These are phyloP conservation scores for Tuber indicum DNA, from an alignment of 495 filamentous ascomycete species.

Conservation along the genomic window DNA sequence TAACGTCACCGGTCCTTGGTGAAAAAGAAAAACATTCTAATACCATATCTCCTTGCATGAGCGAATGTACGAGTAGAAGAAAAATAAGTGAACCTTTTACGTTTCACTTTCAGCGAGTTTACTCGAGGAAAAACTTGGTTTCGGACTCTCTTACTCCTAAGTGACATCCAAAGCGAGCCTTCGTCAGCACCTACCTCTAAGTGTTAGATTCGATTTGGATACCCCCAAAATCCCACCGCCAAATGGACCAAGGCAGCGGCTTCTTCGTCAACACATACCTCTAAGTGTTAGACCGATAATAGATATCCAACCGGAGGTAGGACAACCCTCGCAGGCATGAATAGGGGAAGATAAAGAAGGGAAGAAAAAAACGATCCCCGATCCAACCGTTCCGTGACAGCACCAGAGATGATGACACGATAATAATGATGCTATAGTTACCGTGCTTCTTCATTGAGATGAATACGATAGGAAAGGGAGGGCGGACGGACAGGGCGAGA, in stretches of 20 bases:
- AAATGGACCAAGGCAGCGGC: neutral
- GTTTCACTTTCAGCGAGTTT: neutral
- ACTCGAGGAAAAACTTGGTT: slow-evolving; percentile 15
- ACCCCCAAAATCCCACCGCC: neutral
- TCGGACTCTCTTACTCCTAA: slow-evolving; percentile 21
- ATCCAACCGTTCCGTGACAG: neutral
- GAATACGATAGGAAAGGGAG: neutral
- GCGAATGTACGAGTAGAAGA: neutral
- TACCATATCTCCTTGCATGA: slow-evolving; percentile 6
- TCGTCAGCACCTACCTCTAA: slow-evolving; percentile 41
- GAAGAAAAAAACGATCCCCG: neutral
- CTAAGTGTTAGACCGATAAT: neutral
- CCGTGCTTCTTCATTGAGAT: neutral
- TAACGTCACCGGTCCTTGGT: slow-evolving; percentile 5
- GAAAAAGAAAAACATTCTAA: slow-evolving; percentile 11
- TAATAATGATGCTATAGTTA: neutral
- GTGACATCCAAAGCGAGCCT: slow-evolving; percentile 20
- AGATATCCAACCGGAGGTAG: neutral
- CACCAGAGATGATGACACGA: neutral
- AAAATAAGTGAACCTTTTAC: slow-evolving; percentile 9
- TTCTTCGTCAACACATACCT: slow-evolving; percentile 1
- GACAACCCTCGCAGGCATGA: neutral
- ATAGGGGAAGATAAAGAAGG: neutral
- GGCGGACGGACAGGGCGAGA: neutral
- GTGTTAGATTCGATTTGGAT: slow-evolving; percentile 33